Base-by-base conservation (phyloP, 73 alveolate species). In the Tetrahymena elliotti region DNA sequence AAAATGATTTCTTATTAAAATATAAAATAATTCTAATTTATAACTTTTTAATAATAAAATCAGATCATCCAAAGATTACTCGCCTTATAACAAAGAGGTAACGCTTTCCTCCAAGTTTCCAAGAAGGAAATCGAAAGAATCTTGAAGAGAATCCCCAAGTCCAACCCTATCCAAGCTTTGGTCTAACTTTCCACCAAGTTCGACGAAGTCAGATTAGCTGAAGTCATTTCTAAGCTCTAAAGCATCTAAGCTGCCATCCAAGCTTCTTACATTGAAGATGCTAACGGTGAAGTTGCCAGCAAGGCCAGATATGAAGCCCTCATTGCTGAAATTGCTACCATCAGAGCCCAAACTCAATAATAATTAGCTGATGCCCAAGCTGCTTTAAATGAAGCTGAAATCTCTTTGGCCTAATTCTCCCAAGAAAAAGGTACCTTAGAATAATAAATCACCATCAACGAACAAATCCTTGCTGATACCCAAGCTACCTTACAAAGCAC, bases 101-200 rank as follows among this genome's bases (percentile, higher is more conserved):
- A 68, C 88, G 88, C 88, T 68, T 68, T 68, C 88, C 88, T 68
- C 88, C 88, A 68, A 68, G 88, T 68, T 36, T 68, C 88, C 88
- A 68, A 68, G 88, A 68, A 68, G 88, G 88, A 68, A 68, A 68
- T 68, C 38, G 88, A 68, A 68, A 68, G 88, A 68, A 68, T 68
- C 88, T 68, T 68, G 88, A 68, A 68, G 88, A 68, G 88, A 68
- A 68, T 68, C 88, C 88, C 88, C 88, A 68, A 68, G 88, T 68
- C 88, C 36, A 68, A 68, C 88, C 88, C 88, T 36, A 68, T 68
- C 88, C 38, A 68, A 68, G 88, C 88, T 68, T 68, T 68, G 88
- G 88, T 68, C 6, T 36, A 68, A 68, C 88, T 68, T 36, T 68
- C 88, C 88, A 68, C 88, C 88, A 68, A 68, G 88, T 68, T 68